Conservation (phyloP, 495 filamentous ascomycete genomes). For the Hyaloscypha hepaticicola region DNA sequence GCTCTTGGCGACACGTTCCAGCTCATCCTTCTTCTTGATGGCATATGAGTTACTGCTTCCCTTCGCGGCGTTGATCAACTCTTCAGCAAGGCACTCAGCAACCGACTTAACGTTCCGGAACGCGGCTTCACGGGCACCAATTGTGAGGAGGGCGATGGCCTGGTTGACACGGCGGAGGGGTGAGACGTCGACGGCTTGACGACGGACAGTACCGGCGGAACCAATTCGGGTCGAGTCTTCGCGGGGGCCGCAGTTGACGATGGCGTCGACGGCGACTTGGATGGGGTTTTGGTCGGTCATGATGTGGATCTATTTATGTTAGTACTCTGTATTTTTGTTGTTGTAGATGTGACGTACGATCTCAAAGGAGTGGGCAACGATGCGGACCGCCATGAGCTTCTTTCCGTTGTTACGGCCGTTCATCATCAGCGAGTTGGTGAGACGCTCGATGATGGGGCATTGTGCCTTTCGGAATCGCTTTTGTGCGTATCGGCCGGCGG, state of each 20-base stretch:
- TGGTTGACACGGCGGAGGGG: constrained; percentile 99
- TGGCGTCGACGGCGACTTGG: constrained; percentile 98
- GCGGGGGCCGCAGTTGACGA: constrained; percentile 99
- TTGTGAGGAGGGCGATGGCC: constrained; percentile 95
- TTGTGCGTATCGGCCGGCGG: constrained; percentile 95
- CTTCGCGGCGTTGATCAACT: constrained; percentile 99
- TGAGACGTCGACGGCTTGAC: constrained; percentile 99
- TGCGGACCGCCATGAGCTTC: constrained; percentile 99
- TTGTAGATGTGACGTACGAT: constrained; percentile 72
- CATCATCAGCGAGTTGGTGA: constrained; percentile 99
- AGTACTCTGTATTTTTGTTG: not conserved
- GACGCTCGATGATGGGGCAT: constrained; percentile 99
- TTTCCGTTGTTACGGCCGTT: constrained; percentile 99
- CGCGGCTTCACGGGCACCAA: constrained; percentile 92
- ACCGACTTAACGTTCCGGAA: constrained; percentile 99
- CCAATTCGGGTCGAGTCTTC: constrained; percentile 99
- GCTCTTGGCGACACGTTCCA: constrained; percentile 99
- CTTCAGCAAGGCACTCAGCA: constrained; percentile 98
- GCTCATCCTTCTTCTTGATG: constrained; percentile 99
- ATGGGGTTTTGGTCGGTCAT: constrained; percentile 99
- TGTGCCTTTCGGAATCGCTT: constrained; percentile 99
- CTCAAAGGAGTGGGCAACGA: constrained; percentile 98
- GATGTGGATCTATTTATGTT: constrained; percentile 80
- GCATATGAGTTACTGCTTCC: constrained; percentile 99
- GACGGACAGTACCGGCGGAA: constrained; percentile 97